Base-by-base conservation (phyloP, 176 grass and related monocot genomes). In the Tillandsia leiboldiana region DNA sequence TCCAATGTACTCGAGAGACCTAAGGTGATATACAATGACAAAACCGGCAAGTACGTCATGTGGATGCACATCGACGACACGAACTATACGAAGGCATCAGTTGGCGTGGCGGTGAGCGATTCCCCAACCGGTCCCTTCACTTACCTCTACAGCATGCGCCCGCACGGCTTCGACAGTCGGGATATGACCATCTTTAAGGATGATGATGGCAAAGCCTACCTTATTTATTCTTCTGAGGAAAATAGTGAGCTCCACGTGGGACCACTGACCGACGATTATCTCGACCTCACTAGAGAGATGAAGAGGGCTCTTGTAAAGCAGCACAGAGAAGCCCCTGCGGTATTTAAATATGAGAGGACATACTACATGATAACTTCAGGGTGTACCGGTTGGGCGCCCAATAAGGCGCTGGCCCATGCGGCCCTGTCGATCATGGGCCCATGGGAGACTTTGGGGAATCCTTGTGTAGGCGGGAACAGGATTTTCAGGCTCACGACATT, bases 321-420 rank as follows among this genome's bases (percentile, higher is more conserved):
- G 53, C 90, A 88, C 58, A 83, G 95, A 57, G 95, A 99, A 80
- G 95, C 95, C 17, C 95, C 95, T 0, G 72, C 87, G 0, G 51
- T 99, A 11, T 99, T 99, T 80, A 99, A 90, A 69, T 80, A 90
- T 3, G 76, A 90, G 26, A 84, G 87, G 59, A 86, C 81, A 63
- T 99, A 99, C 87, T 99, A 99, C 70, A 99, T 99, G 90, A 67
- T 99, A 69, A 93, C 95, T 10, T 99, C 95, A 51, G 95, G 90
- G 9, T 99, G 95, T 66, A 90, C 87, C 6, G 64, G 95, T 33
- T 99, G 95, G 95, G 90, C 95, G 1, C 95, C 95, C 0, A 99
- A 99, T 51, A 90, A 54, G 9, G 95, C 90, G 0, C 27, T 93
- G 50, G 87, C 95, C 51, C 95, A 99, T 5, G 95, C 95, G 0